Percentiles rank a stretch among this genome's conserved stretches.
Conservation (phyloP, 179 eudicot species). For the Beta corolliflora region DNA sequence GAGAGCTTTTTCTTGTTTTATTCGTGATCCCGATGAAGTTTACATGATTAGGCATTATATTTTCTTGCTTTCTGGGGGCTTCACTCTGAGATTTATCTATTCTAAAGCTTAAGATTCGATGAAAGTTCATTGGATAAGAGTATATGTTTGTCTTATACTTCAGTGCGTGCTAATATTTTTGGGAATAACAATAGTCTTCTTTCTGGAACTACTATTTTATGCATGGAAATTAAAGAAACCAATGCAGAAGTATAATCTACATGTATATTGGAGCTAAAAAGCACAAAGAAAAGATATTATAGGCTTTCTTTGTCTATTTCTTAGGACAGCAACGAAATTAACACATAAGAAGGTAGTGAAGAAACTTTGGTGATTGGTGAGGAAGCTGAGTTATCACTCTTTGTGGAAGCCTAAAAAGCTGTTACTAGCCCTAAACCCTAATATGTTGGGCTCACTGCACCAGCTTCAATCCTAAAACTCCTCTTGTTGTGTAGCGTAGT, state of each 20-base stretch:
- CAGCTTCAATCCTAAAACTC: not conserved
- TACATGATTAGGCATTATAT: too few species aligned
- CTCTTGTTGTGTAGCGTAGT: too few species aligned
- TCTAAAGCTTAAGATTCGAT: not conserved
- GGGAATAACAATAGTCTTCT: not conserved
- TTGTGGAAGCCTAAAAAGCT: not conserved
- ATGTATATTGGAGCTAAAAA: not conserved
- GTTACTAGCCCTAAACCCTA: not conserved
- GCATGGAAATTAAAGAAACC: not conserved
- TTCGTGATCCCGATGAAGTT: too few species aligned
- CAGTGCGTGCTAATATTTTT: not conserved
- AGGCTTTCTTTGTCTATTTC: not conserved
- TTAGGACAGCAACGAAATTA: too few species aligned
- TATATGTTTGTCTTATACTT: not conserved
- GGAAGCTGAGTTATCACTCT: not conserved
- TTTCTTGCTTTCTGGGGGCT: too few species aligned
- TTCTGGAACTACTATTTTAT: not conserved
- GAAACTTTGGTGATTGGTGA: not conserved
- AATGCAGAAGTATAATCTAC: not conserved
- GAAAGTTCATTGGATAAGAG: not conserved
- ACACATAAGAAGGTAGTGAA: not conserved
- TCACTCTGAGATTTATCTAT: not conserved
- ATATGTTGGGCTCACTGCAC: not conserved
- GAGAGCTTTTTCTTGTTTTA: too few species aligned
- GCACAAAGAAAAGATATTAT: too few species aligned